These are phyloP conservation scores for Penicillium brevicompactum DNA, from an alignment of 2,329 filamentous ascomycete genomes.

Conservation along the genomic window DNA sequence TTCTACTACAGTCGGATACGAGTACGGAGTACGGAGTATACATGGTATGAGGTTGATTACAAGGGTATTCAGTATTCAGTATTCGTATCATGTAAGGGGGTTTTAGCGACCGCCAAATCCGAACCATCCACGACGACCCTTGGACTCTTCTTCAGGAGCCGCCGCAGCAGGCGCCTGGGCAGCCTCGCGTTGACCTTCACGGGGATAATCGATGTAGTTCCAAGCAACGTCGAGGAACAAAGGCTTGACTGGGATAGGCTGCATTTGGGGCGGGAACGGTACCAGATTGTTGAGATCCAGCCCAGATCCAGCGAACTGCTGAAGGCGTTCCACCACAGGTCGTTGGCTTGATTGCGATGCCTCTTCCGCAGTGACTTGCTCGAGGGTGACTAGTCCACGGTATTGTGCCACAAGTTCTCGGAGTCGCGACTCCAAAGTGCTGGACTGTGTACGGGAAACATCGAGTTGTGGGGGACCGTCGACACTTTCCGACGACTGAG, in stretches of 20 bases:
- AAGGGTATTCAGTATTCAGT: slow-evolving; percentile 2
- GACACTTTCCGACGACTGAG: slow-evolving; percentile 45
- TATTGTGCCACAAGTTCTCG: slow-evolving; percentile 74
- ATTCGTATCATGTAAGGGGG: not conserved
- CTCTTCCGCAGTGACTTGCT: slow-evolving; percentile 60
- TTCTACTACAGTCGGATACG: not conserved
- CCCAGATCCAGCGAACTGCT: slow-evolving; percentile 70
- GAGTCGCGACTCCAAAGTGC: slow-evolving; percentile 64
- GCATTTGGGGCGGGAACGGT: slow-evolving; percentile 79
- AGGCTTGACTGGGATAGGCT: slow-evolving; percentile 86
- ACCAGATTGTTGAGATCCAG: slow-evolving; percentile 81
- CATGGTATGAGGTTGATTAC: not conserved
- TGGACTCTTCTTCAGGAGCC: slow-evolving; percentile 39
- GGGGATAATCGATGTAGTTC: slow-evolving; percentile 95
- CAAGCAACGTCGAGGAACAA: slow-evolving; percentile 95
- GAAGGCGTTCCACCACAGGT: slow-evolving; percentile 73
- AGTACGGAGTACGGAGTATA: not conserved
- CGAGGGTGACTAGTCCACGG: slow-evolving; percentile 82
- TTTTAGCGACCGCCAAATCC: slow-evolving; percentile 58
- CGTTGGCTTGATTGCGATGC: slow-evolving; percentile 47
- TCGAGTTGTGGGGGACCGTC: slow-evolving; percentile 66
- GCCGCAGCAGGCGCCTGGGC: slow-evolving; percentile 13
- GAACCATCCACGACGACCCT: slow-evolving; percentile 75
- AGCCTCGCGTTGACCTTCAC: slow-evolving; percentile 46
- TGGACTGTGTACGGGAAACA: slow-evolving; percentile 61